Percentiles rank a stretch among this genome's conserved stretches.
phyloP scores from a whole-genome alignment of 139 green algal species.

The Volvox reticuliferus region DNA sequence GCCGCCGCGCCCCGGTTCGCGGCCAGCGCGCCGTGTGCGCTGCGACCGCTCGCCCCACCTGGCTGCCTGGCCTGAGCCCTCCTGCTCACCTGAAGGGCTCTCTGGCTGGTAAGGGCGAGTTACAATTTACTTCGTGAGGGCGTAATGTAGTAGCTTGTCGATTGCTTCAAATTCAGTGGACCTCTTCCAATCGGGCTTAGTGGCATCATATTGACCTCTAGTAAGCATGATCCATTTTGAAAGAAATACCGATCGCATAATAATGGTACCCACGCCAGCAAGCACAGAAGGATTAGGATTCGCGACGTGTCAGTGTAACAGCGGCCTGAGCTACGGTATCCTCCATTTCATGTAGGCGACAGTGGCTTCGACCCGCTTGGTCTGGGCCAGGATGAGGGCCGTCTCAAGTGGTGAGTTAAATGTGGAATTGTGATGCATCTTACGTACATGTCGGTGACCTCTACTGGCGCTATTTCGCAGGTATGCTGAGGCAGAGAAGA shows the following conservation, averaged over 20 bases:
- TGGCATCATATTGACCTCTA: no score
- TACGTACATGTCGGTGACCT: background rate
- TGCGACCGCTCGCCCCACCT: constrained; percentile 42
- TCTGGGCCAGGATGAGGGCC: constrained; percentile 77
- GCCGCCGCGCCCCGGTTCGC: constrained; percentile 31
- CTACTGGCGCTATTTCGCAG: constrained; percentile 35
- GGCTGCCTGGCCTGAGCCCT: constrained; percentile 48
- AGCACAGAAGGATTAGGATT: no score
- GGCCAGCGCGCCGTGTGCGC: constrained; percentile 12
- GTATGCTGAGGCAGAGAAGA: constrained; percentile 90
- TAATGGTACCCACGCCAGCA: no score
- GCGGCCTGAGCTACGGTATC: background rate
- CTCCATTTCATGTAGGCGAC: constrained; percentile 40
- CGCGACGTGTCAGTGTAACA: background rate
- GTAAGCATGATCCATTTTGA: no score
- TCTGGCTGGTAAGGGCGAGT: constrained; percentile 54
- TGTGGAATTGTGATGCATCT: background rate
- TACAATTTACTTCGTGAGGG: background rate
- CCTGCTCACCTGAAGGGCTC: constrained; percentile 60
- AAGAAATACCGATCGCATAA: no score
- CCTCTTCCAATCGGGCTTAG: no score
- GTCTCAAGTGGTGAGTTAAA: constrained; percentile 81
- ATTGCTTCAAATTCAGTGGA: no score
- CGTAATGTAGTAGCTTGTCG: no score
- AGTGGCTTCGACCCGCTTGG: constrained; percentile 81